Conservation (phyloP, 2,329 filamentous ascomycete species). For the Arthrinium phaeospermum region DNA sequence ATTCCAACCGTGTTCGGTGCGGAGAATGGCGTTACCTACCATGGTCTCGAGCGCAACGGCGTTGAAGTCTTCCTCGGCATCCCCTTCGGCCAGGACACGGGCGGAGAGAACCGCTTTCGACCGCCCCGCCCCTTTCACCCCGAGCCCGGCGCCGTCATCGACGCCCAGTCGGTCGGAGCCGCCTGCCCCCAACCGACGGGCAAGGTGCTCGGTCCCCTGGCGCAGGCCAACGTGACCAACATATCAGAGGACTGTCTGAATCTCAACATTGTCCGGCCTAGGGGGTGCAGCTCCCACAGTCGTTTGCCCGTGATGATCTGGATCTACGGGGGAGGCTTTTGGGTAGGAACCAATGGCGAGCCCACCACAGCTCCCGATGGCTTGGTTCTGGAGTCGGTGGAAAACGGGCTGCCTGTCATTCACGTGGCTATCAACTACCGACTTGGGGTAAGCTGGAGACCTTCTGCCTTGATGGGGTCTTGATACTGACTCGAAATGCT, state of each 20-base stretch:
- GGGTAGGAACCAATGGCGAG: conserved; percentile 38
- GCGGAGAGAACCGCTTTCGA: conserved; percentile 51
- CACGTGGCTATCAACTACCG: conserved; percentile 45
- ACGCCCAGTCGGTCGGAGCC: conserved; percentile 47
- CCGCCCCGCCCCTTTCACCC: conserved; percentile 45
- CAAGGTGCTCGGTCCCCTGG: conserved; percentile 35
- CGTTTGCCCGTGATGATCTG: conserved; percentile 41
- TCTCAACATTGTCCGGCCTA: conserved; percentile 42
- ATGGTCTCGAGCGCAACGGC: conserved; percentile 48
- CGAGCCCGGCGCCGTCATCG: conserved; percentile 39
- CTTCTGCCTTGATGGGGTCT: conserved; percentile 18
- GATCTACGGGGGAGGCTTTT: conserved; percentile 43
- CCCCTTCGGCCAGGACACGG: conserved; percentile 52
- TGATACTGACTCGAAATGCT: conserved; percentile 30
- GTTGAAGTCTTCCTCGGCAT: conserved; percentile 55
- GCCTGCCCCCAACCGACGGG: conserved; percentile 51
- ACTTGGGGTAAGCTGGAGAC: conserved; percentile 33
- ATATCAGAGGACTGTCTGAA: conserved; percentile 38
- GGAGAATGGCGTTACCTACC: conserved; percentile 43
- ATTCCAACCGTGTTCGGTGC: conserved; percentile 18
- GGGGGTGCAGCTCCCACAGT: conserved; percentile 33
- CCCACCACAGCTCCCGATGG: conserved; percentile 48
- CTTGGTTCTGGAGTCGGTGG: conserved; percentile 45
- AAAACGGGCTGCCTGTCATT: conserved; percentile 45
- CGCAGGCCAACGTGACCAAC: conserved; percentile 43